Conservation (phyloP, 306 rosid species). For the Medicago arabica region DNA sequence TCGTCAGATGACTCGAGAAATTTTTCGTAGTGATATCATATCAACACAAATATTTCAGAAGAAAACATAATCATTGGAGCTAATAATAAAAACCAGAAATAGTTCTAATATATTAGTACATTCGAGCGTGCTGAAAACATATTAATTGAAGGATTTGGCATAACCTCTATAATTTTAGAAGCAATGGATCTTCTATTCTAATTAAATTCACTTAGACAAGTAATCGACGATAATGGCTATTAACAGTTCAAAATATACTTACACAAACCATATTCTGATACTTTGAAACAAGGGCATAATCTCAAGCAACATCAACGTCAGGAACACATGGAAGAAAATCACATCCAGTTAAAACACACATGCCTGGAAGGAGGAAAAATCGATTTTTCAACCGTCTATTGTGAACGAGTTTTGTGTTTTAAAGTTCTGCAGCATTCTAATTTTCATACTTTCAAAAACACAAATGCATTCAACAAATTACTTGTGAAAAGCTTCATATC, state of each 20-base stretch:
- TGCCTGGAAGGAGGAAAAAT: slow-evolving; percentile 55
- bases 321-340: slow-evolving; percentile 97
- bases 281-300: slow-evolving; percentile 83
- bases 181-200: slow-evolving; percentile 10
- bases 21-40: no score
- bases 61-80: no score
- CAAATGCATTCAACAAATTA: no score
- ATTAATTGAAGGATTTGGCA: no score
- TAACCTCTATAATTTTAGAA: slow-evolving; percentile 4
- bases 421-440: no score
- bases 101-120: no score
- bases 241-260: slow-evolving; percentile 46
- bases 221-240: not conserved
- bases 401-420: not conserved
- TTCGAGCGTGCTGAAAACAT: no score
- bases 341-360: slow-evolving; percentile 95
- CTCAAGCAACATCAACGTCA: slow-evolving; percentile 85
- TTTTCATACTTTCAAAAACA: no score
- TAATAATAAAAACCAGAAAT: no score
- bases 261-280: slow-evolving; percentile 81
- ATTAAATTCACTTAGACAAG: not conserved
- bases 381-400: not conserved
- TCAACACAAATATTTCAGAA: no score
- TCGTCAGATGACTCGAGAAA: no score
- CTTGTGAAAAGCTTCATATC: no score